Conservation (phyloP, 2,329 filamentous ascomycete genomes). For the Neobulgaria alba region DNA sequence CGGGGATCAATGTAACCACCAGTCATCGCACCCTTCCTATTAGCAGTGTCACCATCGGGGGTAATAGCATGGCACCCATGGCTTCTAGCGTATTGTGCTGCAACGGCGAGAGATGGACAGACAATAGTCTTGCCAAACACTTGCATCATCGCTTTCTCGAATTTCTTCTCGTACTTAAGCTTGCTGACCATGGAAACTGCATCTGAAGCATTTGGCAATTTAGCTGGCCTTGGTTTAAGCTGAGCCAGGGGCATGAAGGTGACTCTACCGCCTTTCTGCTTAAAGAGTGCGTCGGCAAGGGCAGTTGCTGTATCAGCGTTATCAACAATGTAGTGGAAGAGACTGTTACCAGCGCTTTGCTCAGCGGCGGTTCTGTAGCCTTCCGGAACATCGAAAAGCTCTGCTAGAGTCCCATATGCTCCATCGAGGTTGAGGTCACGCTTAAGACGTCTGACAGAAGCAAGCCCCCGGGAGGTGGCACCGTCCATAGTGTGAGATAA, state of each 20-base stretch:
- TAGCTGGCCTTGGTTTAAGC: conserved; percentile 59
- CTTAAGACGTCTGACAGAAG: conserved; percentile 78
- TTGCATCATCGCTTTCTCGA: conserved; percentile 81
- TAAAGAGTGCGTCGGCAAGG: conserved; percentile 71
- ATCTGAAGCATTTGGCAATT: conserved; percentile 78
- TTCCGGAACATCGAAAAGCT: conserved; percentile 81
- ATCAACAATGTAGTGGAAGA: conserved; percentile 96
- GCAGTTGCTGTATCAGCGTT: conserved; percentile 79
- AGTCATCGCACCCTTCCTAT: conserved; percentile 90
- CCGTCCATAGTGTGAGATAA: conserved; percentile 83
- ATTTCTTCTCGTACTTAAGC: conserved; percentile 67
- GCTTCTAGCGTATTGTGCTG: conserved; percentile 83
- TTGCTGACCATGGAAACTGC: conserved; percentile 82
- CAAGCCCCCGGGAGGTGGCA: conserved; percentile 76
- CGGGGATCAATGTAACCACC: conserved; percentile 87
- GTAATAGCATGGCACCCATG: conserved; percentile 92
- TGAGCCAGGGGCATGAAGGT: conserved; percentile 93
- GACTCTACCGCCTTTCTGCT: conserved; percentile 72
- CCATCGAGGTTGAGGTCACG: conserved; percentile 71
- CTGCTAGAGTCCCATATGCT: conserved; percentile 85
- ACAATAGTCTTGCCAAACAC: conserved; percentile 95
- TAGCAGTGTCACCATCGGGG: conserved; percentile 85
- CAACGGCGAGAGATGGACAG: conserved; percentile 80
- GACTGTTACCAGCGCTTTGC: conserved; percentile 81
- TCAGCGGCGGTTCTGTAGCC: conserved; percentile 84